Evolutionary conservation across 148 eudicot genomes (phyloP).

Genomic region (Vaccinium myrtillus): DNA sequence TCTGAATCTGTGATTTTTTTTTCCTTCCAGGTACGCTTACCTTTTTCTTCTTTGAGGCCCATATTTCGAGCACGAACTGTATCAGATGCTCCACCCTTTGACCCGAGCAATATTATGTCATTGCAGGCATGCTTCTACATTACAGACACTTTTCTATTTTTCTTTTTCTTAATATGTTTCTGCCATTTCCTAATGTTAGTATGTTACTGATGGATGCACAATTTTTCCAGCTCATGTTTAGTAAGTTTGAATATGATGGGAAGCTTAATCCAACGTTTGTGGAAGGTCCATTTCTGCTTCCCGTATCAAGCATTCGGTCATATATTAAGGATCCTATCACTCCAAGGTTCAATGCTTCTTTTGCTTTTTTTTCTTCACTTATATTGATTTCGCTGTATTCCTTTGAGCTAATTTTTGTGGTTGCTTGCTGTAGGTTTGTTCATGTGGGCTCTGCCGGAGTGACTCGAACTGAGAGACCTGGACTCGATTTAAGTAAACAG

Average conservation of each 20-base stretch:
- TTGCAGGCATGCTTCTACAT: slow-evolving; percentile 57
- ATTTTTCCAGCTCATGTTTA: slow-evolving; percentile 87
- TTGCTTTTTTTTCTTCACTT: background rate
- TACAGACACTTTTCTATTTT: background rate
- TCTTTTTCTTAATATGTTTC: background rate
- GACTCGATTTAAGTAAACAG: slow-evolving; percentile 92
- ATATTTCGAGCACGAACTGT: slow-evolving; percentile 86
- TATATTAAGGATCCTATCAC: slow-evolving; percentile 76
- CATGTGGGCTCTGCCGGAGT: slow-evolving; percentile 99
- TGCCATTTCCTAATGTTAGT: background rate
- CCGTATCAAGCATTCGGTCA: slow-evolving; percentile 71
- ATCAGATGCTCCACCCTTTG: slow-evolving; percentile 75
- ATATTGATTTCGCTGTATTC: background rate
- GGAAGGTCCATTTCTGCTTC: slow-evolving; percentile 96
- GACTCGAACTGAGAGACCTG: slow-evolving; percentile 92
- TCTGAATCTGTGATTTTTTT: slow-evolving; percentile 1
- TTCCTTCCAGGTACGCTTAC: slow-evolving; percentile 56
- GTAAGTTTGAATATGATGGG: slow-evolving; percentile 95
- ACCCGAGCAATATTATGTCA: slow-evolving; percentile 64
- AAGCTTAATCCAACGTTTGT: slow-evolving; percentile 83
- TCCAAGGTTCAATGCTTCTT: slow-evolving; percentile 56
- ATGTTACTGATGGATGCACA: background rate
- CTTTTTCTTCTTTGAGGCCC: slow-evolving; percentile 78
- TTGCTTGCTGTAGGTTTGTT: slow-evolving; percentile 53
- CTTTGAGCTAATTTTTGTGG: slow-evolving; percentile 11